Conservation (phyloP, 2,329 filamentous ascomycete genomes). For the Phaeosphaeria sp. region DNA sequence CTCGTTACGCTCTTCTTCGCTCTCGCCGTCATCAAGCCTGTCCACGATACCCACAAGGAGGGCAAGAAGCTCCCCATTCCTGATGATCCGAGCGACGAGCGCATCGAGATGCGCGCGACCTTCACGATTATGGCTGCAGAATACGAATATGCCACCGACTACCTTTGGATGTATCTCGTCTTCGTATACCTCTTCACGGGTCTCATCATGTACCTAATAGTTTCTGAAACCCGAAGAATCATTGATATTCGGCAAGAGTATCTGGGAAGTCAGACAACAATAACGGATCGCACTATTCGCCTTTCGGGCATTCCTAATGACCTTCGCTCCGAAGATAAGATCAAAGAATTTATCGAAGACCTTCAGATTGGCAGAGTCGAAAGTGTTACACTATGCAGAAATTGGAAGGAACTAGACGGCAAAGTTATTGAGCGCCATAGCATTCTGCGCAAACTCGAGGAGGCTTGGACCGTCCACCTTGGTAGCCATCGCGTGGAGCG, state of each 20-base stretch:
- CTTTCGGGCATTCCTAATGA: conserved; percentile 85
- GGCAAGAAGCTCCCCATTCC: conserved; percentile 36
- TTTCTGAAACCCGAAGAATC: conserved; percentile 81
- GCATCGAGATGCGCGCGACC: conserved; percentile 27
- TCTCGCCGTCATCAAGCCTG: conserved; percentile 78
- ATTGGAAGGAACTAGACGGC: conserved; percentile 84
- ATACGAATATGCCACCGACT: conserved; percentile 59
- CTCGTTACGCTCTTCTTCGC: conserved; percentile 81
- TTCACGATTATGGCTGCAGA: conserved; percentile 30
- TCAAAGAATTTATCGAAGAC: conserved; percentile 86
- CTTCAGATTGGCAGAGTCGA: conserved; percentile 90
- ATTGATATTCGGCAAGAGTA: conserved; percentile 89
- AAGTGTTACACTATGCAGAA: conserved; percentile 80
- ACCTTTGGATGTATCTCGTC: conserved; percentile 91
- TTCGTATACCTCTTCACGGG: conserved; percentile 93
- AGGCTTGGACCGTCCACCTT: conserved; percentile 81
- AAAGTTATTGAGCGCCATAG: conserved; percentile 71
- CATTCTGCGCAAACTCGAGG: conserved; percentile 76
- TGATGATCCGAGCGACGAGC: conserved; percentile 16
- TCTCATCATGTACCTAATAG: conserved; percentile 81
- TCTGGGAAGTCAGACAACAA: conserved; percentile 89
- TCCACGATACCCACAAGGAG: conserved; percentile 71
- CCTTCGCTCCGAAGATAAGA: conserved; percentile 78
- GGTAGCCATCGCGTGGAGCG: conserved; percentile 61
- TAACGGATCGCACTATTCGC: conserved; percentile 92